Base-by-base conservation (phyloP, 1,284 basidiomycete species). In the Bjerkandera adusta region DNA sequence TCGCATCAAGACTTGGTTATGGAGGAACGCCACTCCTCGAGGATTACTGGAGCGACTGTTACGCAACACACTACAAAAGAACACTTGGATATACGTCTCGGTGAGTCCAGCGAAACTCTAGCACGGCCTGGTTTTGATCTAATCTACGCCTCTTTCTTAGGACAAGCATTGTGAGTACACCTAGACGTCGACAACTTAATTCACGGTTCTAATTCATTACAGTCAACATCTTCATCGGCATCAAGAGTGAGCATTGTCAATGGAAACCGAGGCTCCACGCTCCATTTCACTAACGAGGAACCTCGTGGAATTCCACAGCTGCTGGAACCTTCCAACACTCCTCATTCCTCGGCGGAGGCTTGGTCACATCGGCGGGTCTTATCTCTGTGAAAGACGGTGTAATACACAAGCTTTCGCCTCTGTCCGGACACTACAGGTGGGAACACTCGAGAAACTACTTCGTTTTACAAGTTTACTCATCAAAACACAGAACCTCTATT, bases 251-350 rank as follows among this genome's bases (percentile, higher is more conserved):
- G 55, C 5, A 21, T 36, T 16, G 2, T 15, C 35, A 7, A 27
- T 36, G 2, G 13, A 16, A 45, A 16, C 11, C 18, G 36, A 22
- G 15, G 12, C 21, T 33, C 29, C 32, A 11, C 30, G n/a, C 36
- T 24, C 2, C 12, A 8, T 8, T 30, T n/a, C 8, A n/a, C 27
- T 30, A 8, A n/a, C 27, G 8, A 8, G 20, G 12, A 7, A 30
- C 16, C 26, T 41, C 13, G 29, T 3, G 26, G 38, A n/a, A 13
- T 0, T 20, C 18, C 29, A 21, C 27, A 70, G 70, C 66, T 47
- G 78, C 80, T 12, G 85, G 85, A 1, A 66, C 66, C 1, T 88
- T 89, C 54, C 85, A 88, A 55, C 85, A 89, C 60, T 84, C 83
- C 0, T 83, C 83, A 0, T 82, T 85, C 57, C 64, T 79, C 2